These are phyloP conservation scores for Aspergillus fumigatus DNA, from an alignment of 2,329 filamentous ascomycete genomes.

Conservation along the genomic window DNA sequence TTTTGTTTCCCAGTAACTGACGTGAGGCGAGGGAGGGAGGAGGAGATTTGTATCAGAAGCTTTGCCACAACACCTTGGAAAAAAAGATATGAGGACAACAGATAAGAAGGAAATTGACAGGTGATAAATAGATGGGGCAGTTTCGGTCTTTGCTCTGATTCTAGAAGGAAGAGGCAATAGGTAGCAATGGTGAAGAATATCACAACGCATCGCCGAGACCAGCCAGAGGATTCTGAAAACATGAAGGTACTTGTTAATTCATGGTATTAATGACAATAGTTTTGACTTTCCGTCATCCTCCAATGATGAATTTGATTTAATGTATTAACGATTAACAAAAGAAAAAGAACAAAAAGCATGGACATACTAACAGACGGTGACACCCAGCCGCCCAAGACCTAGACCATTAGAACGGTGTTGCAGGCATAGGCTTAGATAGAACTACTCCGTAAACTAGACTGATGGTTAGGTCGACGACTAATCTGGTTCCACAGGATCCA, in stretches of 20 bases:
- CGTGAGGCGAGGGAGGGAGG: slow-evolving; percentile 3
- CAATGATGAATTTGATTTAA: not conserved
- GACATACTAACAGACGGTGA: slow-evolving; percentile 6
- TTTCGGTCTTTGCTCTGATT: not conserved
- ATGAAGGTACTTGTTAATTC: not conserved
- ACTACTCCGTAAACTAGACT: slow-evolving; percentile 4
- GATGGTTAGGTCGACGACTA: slow-evolving; percentile 7
- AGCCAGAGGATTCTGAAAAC: not conserved
- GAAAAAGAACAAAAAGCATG: not conserved
- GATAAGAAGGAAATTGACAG: slow-evolving; percentile 5
- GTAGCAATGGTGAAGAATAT: slow-evolving; percentile 1
- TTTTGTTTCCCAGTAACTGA: not conserved
- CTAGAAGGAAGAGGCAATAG: not conserved
- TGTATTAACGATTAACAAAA: not conserved
- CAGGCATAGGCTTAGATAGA: slow-evolving; percentile 7
- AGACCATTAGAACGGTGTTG: slow-evolving; percentile 5
- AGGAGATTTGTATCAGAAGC: slow-evolving; percentile 12
- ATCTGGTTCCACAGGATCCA: slow-evolving; percentile 21
- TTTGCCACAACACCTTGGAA: not conserved
- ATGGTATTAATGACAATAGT: not conserved
- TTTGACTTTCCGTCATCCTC: not conserved
- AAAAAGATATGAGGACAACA: not conserved
- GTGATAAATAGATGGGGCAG: not conserved
- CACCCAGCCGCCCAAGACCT: slow-evolving; percentile 9
- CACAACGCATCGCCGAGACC: slow-evolving; percentile 6